phyloP scores from a whole-genome alignment of 1,284 basidiomycete species.

The Cryptococcus sp. region DNA sequence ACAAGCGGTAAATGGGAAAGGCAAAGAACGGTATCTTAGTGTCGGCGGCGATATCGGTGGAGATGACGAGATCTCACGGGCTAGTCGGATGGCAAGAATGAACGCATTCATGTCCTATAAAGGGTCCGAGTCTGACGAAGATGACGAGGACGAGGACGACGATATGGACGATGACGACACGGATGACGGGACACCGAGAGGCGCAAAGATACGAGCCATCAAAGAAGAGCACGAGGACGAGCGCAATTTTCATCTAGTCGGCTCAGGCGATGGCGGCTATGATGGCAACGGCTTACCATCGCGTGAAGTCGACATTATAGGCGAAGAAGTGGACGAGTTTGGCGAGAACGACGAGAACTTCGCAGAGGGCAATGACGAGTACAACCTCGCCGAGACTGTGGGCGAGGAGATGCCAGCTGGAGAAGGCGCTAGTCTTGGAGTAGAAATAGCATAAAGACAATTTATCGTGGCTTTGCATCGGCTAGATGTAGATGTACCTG shows the following conservation, averaged over 20 bases:
- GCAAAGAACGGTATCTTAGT: slow-evolving; percentile 5
- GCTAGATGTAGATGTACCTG: too few species aligned
- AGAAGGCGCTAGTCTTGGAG: not conserved
- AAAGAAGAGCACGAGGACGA: slow-evolving; percentile 8
- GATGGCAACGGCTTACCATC: slow-evolving; percentile 28
- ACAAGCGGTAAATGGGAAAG: not conserved
- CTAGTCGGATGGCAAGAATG: slow-evolving; percentile 27
- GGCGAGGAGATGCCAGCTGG: slow-evolving; percentile 11
- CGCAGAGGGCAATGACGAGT: slow-evolving; percentile 42
- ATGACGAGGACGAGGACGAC: slow-evolving; percentile 17
- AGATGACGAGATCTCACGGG: slow-evolving; percentile 35
- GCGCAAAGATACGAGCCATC: too few species aligned
- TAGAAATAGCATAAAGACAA: not conserved
- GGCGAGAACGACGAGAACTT: slow-evolving; percentile 38
- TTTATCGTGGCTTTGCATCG: too few species aligned
- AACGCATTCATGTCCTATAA: slow-evolving; percentile 40
- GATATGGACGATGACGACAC: slow-evolving; percentile 20
- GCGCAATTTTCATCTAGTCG: slow-evolving; percentile 8
- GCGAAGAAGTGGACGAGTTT: slow-evolving; percentile 29
- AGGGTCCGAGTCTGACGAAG: slow-evolving; percentile 5
- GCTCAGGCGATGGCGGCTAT: slow-evolving; percentile 20
- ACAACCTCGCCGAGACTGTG: slow-evolving; percentile 14
- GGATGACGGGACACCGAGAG: too few species aligned
- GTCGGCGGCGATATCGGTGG: not conserved
- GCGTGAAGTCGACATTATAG: slow-evolving; percentile 15